These are phyloP conservation scores for Colletotrichum neosansevieriae DNA, from an alignment of 2,329 filamentous ascomycete species.

Conservation along the genomic window DNA sequence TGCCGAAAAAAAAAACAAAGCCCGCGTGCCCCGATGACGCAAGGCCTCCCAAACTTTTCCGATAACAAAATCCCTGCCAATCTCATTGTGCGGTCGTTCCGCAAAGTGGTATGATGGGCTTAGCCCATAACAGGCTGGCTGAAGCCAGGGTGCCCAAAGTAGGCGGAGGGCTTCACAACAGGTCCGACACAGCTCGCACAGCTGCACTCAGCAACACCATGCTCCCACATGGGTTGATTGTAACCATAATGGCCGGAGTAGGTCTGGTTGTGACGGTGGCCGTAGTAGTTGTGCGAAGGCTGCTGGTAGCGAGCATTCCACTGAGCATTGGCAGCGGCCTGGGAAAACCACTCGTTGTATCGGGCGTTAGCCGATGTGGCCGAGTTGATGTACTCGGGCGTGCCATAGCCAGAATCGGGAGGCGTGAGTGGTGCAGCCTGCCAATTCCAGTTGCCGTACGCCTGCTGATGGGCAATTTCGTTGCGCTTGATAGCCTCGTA, in stretches of 20 bases:
- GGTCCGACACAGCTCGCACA: conserved; percentile 60
- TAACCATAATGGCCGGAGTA: conserved; percentile 61
- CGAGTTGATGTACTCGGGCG: conserved; percentile 69
- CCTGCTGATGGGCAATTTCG: conserved; percentile 49
- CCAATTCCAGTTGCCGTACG: conserved; percentile 52
- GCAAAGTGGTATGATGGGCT: conserved; percentile 36
- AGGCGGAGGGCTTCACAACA: conserved; percentile 58
- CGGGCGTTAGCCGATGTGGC: conserved; percentile 65
- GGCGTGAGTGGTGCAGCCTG: conserved; percentile 64
- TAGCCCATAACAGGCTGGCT: conserved; percentile 68
- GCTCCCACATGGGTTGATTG: conserved; percentile 61
- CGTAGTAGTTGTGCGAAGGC: conserved; percentile 51
- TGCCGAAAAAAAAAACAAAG: conserved; percentile 39
- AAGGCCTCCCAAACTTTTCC: conserved; percentile 40
- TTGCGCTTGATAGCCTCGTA: conserved; percentile 59
- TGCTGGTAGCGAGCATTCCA: conserved; percentile 61
- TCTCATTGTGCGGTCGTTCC: conserved; percentile 10
- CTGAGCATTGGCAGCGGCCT: conserved; percentile 56
- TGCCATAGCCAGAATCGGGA: conserved; percentile 72
- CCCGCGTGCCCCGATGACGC: conserved; percentile 36
- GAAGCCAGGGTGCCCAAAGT: conserved; percentile 63
- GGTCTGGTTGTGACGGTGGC: conserved; percentile 53
- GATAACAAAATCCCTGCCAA: conserved; percentile 37
- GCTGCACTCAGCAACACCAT: conserved; percentile 61
- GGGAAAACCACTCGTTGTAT: conserved; percentile 69